These are phyloP conservation scores for Magnusiomyces starmeri DNA, from an alignment of 1,139 yeast species.

Conservation along the genomic window DNA sequence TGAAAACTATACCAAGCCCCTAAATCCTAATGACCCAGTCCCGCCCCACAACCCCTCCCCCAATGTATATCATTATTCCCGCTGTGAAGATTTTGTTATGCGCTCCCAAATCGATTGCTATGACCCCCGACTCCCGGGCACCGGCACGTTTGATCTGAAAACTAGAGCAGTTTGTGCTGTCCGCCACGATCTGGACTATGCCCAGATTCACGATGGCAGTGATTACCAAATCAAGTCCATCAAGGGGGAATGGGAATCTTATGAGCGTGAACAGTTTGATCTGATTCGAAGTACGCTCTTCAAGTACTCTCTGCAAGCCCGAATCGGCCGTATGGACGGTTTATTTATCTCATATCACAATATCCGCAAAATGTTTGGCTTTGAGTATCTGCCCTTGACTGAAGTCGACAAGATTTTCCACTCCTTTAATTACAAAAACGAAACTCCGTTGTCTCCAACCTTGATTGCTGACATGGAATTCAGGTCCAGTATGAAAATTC, in stretches of 20 bases:
- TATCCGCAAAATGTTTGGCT: slow-evolving; percentile 73
- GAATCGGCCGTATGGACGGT: slow-evolving; percentile 97
- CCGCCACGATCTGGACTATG: slow-evolving; percentile 66
- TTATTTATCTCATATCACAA: slow-evolving; percentile 89
- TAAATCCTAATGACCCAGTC: slow-evolving; percentile 7
- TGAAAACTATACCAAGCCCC: slow-evolving; percentile 28
- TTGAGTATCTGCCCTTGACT: slow-evolving; percentile 72
- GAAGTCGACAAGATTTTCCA: slow-evolving; percentile 62
- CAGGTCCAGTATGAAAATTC: slow-evolving; percentile 50
- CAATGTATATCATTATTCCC: slow-evolving; percentile 61
- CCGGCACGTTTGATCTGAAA: slow-evolving; percentile 87
- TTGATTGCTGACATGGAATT: slow-evolving; percentile 68
- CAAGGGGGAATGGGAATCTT: slow-evolving; percentile 65
- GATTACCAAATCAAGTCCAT: slow-evolving; percentile 59
- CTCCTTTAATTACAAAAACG: slow-evolving; percentile 25
- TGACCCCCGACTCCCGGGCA: slow-evolving; percentile 73
- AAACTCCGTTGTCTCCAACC: slow-evolving; percentile 34
- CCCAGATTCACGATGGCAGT: slow-evolving; percentile 47
- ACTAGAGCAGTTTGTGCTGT: slow-evolving; percentile 87
- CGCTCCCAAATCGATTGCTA: slow-evolving; percentile 88
- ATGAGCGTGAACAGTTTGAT: slow-evolving; percentile 72
- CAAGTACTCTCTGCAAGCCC: slow-evolving; percentile 83
- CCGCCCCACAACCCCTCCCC: slow-evolving; percentile 12
- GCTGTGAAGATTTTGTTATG: slow-evolving; percentile 61
- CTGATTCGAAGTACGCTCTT: slow-evolving; percentile 67